Evolutionary conservation across 2,329 filamentous ascomycete species (phyloP), one percentile per base, ranked within the genome.

Genomic region (Arthrobotrys iridis): DNA sequence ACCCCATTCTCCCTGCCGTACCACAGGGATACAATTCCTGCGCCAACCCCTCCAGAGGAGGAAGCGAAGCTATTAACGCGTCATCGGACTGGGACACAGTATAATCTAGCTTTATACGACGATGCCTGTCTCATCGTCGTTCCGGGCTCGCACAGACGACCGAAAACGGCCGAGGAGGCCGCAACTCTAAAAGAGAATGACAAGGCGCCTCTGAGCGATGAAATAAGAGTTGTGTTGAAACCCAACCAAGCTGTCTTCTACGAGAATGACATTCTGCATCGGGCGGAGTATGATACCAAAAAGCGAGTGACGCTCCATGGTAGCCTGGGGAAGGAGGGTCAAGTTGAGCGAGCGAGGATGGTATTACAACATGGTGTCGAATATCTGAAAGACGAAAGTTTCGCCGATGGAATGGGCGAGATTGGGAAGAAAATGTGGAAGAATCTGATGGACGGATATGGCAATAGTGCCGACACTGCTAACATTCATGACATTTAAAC

Each of bases 191-290:
- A 64, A 3, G 37, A 41, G 7, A 48, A 74, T 20, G 74, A 77
- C 13, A 76, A 75, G 20, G 43, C 66, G 1, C 43, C 65, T 1
- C 41, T 77, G 41, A 63, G 43, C 8, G 67, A 63, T 24, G 72
- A 77, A 59, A 66, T 77, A 11, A 59, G 43, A 20, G 77, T 77
- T 7, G 52, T 70, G 13, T 59, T 77, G 30, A 73, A 77, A 28
- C 73, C 77, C 1, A 76, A 76, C 28, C 74, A 77, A 37, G 67
- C 74, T 10, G 77, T 76, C 0, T 77, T 77, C 50, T 77, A 77
- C 41, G 74, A 77, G 41, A 77, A 77, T 41, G 76, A 77, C 48
- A 77, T 77, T 11, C 40, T 77, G 24, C 70, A 74, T 45, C 57
- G 66, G 30, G 74, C 65, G 30, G 60, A 67, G 68, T 77, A 77